Percentiles rank a stretch among this genome's conserved stretches.
Conservation (phyloP, 1,284 basidiomycete genomes). For the Malassezia pachydermatis region DNA sequence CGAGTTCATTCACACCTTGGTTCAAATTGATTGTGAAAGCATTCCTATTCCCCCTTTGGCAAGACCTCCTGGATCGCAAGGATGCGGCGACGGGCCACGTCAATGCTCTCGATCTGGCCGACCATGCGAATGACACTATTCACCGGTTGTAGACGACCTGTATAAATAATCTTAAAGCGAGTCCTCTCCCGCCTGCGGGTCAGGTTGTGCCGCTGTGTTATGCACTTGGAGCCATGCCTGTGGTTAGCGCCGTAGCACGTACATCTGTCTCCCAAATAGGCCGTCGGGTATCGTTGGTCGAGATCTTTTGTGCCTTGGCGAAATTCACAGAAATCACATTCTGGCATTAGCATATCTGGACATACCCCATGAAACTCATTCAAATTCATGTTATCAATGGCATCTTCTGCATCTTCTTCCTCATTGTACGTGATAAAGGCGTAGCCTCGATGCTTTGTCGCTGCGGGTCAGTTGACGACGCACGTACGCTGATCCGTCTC, state of each 20-base stretch:
- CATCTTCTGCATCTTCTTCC: slow-evolving; percentile 16
- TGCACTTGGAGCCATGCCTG: slow-evolving; percentile 15
- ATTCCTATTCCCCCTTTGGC: slow-evolving; percentile 98
- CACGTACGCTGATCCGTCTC: slow-evolving; percentile 7
- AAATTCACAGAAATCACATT: slow-evolving; percentile 16
- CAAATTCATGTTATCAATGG: slow-evolving; percentile 19
- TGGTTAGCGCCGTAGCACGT: slow-evolving; percentile 1
- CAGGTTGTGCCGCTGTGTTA: slow-evolving; percentile 1
- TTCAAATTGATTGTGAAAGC: slow-evolving; percentile 96
- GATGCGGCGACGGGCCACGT: neutral
- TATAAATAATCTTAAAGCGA: neutral
- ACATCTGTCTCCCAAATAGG: slow-evolving; percentile 20
- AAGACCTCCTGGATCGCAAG: slow-evolving; percentile 61
- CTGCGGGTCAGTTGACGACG: neutral
- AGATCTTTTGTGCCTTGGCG: slow-evolving; percentile 15
- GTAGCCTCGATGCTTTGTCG: slow-evolving; percentile 11
- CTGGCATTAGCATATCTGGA: slow-evolving; percentile 2
- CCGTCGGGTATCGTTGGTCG: slow-evolving; percentile 4
- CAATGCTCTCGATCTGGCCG: slow-evolving; percentile 33
- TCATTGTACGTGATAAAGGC: slow-evolving; percentile 15
- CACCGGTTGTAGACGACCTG: slow-evolving; percentile 28
- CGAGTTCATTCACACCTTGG: slow-evolving; percentile 90
- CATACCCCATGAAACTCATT: slow-evolving; percentile 17
- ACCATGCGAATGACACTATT: slow-evolving; percentile 37
- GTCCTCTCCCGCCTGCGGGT: neutral